Evolutionary conservation across 1,284 basidiomycete species (phyloP), one percentile per base, ranked within the genome.

Genomic region (Malassezia vespertilionis): DNA sequence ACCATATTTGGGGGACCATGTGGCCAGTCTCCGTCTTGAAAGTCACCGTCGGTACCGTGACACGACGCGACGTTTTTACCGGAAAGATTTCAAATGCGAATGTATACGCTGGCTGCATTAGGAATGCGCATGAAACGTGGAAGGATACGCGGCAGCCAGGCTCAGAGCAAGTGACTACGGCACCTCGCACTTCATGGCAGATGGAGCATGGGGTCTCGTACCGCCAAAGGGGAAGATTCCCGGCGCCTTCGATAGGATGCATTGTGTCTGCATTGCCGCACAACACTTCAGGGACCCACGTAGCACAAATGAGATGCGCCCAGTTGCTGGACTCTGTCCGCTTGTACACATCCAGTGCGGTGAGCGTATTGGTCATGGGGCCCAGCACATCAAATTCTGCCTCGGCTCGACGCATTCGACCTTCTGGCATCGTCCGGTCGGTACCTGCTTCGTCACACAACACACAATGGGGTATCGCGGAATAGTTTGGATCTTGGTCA

Each of bases 321-420:
- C 88, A 95, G 53, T 86, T 84, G 71, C 84, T 83, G 21, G 86
- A 84, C 73, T 96, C 91, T 0, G 90, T 95, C 4, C 86, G 86
- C 70, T 95, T 95, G 67, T 84, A 81, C 3, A 82, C 84, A 32
- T 86, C 82, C 30, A 95, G 74, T 59, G 67, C 65, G 1, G 56
- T 63, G 23, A 83, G 23, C 1, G 60, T 48, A 3, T 51, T 44
- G 30, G 44, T 8, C 8, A 34, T 18, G 8, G 9, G 14, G 8
- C 23, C 7, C 14, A 26, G 34, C 2, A 15, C 21, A 17, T 32
- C 22, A 12, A n/a, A 21, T 11, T 52, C 43, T 5, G 41, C 14
- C 7, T 39, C 34, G 6, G 21, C 18, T 15, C 31, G 35, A 34
- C 42, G 42, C 8, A 15, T 28, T 12, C 31, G 11, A 11, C 33